Conservation (phyloP, 495 filamentous ascomycete genomes). For the Lasiosphaeris hirsuta region DNA sequence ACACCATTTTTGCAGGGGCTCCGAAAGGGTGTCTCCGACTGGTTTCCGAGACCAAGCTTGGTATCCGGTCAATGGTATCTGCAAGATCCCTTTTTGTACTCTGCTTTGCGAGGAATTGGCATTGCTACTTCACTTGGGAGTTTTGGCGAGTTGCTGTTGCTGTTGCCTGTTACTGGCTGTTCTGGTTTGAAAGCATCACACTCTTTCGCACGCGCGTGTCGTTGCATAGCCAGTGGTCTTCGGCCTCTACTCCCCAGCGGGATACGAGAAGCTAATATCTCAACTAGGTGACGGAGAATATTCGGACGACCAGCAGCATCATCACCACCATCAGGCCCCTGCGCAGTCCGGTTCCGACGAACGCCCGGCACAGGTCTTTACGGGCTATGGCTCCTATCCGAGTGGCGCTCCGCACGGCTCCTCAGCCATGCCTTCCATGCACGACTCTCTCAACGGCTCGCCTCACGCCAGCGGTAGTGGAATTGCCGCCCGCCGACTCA, state of each 20-base stretch:
- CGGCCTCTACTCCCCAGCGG: background rate
- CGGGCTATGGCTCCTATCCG: conserved; percentile 56
- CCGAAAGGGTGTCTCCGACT: conserved; percentile 8
- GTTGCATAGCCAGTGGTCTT: conserved; percentile 7
- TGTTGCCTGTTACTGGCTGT: conserved; percentile 22
- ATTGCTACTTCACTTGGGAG: conserved; percentile 22
- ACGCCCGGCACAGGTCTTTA: conserved; percentile 75
- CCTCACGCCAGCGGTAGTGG: conserved; percentile 37
- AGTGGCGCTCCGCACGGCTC: conserved; percentile 57
- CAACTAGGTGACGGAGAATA: conserved; percentile 53
- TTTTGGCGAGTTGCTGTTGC: conserved; percentile 25
- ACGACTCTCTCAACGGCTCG: conserved; percentile 59
- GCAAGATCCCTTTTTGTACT: conserved; percentile 17
- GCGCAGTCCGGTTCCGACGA: conserved; percentile 53
- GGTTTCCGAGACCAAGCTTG: conserved; percentile 2
- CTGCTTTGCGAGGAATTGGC: conserved; percentile 12
- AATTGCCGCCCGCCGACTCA: conserved; percentile 21
- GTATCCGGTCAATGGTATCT: conserved; percentile 18
- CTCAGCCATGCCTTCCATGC: conserved; percentile 69
- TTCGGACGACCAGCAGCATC: conserved; percentile 56
- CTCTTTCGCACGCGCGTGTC: conserved; percentile 26
- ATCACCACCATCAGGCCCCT: conserved; percentile 51
- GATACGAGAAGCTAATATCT: conserved; percentile 27
- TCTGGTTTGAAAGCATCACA: conserved; percentile 32
- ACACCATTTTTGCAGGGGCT: conserved; percentile 15